Evolutionary conservation across 306 rosid genomes (phyloP).

Genomic region (Fragaria nilgerrensis): DNA sequence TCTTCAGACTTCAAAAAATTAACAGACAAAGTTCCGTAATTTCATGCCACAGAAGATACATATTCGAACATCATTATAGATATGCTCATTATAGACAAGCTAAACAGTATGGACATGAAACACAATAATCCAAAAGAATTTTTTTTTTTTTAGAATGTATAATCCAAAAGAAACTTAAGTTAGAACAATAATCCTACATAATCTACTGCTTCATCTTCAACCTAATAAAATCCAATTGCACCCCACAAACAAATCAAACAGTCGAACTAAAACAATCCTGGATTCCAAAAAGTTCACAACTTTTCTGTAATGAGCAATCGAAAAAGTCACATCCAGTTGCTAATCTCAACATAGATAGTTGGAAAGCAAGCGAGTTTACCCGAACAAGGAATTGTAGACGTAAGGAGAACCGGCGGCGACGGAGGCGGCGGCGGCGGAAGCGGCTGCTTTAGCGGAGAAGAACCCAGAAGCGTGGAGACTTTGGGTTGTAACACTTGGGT

Average conservation of each 20-base stretch:
- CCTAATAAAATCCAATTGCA: background rate
- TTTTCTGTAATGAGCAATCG: background rate
- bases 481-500: constrained; percentile 35
- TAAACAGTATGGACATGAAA: background rate
- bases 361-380: constrained; percentile 32
- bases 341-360: background rate
- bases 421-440: constrained; percentile 59
- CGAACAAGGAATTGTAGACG: constrained; percentile 53
- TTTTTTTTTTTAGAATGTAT: too few relatives aligned
- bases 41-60: background rate
- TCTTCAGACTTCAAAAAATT: background rate
- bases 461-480: constrained; percentile 53
- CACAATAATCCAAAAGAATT: background rate
- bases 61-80: background rate
- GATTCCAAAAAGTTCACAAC: background rate
- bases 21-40: background rate
- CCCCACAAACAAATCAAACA: background rate
- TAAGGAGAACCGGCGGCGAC: constrained; percentile 52
- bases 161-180: background rate
- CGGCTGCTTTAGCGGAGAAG: constrained; percentile 61
- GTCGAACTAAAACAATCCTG: background rate
- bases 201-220: background rate
- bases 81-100: background rate
- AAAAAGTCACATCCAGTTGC: background rate
- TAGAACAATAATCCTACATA: background rate